Evolutionary conservation across 2,329 filamentous ascomycete genomes (phyloP).

Genomic region (Lasiodiplodia citricola): DNA sequence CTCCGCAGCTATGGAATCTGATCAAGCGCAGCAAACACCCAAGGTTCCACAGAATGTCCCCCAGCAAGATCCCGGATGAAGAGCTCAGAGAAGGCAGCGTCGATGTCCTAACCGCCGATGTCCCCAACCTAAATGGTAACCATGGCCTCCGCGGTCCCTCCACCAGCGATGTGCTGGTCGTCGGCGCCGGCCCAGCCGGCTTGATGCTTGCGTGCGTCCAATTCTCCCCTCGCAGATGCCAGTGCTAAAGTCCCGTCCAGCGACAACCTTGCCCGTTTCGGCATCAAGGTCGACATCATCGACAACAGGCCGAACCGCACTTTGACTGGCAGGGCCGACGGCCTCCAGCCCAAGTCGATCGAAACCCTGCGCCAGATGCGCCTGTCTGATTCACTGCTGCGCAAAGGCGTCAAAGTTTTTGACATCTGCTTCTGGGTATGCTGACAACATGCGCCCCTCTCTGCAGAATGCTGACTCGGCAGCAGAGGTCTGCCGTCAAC

Average conservation of each 20-base stretch:
- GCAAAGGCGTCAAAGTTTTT: conserved; percentile 71
- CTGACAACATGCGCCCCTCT: background rate
- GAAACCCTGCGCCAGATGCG: conserved; percentile 77
- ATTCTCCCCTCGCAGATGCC: background rate
- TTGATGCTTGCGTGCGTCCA: conserved; percentile 48
- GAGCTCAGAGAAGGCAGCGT: conserved; percentile 37
- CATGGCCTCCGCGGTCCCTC: conserved; percentile 27
- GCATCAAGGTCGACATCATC: conserved; percentile 68
- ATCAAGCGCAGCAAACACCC: conserved; percentile 28
- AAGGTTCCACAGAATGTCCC: conserved; percentile 41
- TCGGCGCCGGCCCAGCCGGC: conserved; percentile 50
- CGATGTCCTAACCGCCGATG: conserved; percentile 27
- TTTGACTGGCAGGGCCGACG: conserved; percentile 71
- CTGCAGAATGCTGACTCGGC: background rate
- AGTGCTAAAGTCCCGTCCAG: conserved; percentile 38
- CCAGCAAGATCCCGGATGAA: conserved; percentile 35
- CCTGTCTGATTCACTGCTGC: conserved; percentile 70
- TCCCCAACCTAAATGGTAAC: conserved; percentile 26
- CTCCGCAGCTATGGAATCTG: conserved; percentile 27
- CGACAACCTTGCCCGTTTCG: conserved; percentile 66
- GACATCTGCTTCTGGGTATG: conserved; percentile 75
- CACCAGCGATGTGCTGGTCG: conserved; percentile 47
- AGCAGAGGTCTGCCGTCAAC: conserved; percentile 41
- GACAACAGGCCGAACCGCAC: conserved; percentile 74
- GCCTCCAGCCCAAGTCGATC: conserved; percentile 78